A percentile compares a stretch with the other conserved stretches of the same genome.
Conservation (phyloP, 495 filamentous ascomycete genomes). For the Hypomontagnella submonticulosa region DNA sequence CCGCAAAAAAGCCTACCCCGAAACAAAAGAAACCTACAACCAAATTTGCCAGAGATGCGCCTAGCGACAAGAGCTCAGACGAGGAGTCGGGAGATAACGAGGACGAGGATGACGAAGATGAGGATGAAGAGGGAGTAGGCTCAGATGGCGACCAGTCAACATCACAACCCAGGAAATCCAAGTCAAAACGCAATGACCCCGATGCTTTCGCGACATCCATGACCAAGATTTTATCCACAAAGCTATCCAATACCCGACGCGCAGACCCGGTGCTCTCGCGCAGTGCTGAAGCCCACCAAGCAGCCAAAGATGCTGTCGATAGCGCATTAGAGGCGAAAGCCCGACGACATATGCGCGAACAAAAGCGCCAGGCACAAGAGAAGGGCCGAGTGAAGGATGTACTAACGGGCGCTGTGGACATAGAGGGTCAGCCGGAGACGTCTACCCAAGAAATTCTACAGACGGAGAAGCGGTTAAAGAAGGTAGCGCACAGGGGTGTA, state of each 20-base stretch:
- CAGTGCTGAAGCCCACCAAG: slow-evolving; percentile 72
- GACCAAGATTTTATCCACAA: slow-evolving; percentile 86
- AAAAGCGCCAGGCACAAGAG: slow-evolving; percentile 83
- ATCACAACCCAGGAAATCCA: slow-evolving; percentile 55
- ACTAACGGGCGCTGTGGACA: slow-evolving; percentile 62
- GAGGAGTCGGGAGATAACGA: slow-evolving; percentile 50
- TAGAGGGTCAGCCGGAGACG: slow-evolving; percentile 56
- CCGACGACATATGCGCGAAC: slow-evolving; percentile 77
- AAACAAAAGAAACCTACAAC: slow-evolving; percentile 39
- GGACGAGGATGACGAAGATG: slow-evolving; percentile 37
- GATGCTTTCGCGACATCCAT: slow-evolving; percentile 90
- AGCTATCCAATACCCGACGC: slow-evolving; percentile 81
- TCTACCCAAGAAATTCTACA: slow-evolving; percentile 71
- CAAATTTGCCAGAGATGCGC: slow-evolving; percentile 50
- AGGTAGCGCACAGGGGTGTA: slow-evolving; percentile 90
- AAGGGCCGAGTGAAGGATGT: slow-evolving; percentile 90
- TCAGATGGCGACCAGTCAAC: slow-evolving; percentile 50
- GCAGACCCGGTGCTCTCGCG: slow-evolving; percentile 90
- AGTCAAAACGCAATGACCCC: slow-evolving; percentile 88
- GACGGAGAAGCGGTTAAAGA: slow-evolving; percentile 81
- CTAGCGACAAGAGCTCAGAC: slow-evolving; percentile 46
- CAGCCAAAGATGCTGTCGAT: slow-evolving; percentile 73
- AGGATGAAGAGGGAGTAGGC: slow-evolving; percentile 50
- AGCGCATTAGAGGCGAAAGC: slow-evolving; percentile 83
- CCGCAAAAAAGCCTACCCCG: slow-evolving; percentile 11